A percentile compares a stretch with the other conserved stretches of the same genome.
phyloP scores from a whole-genome alignment of 1,284 basidiomycete genomes.

The Xanthoconium separans region DNA sequence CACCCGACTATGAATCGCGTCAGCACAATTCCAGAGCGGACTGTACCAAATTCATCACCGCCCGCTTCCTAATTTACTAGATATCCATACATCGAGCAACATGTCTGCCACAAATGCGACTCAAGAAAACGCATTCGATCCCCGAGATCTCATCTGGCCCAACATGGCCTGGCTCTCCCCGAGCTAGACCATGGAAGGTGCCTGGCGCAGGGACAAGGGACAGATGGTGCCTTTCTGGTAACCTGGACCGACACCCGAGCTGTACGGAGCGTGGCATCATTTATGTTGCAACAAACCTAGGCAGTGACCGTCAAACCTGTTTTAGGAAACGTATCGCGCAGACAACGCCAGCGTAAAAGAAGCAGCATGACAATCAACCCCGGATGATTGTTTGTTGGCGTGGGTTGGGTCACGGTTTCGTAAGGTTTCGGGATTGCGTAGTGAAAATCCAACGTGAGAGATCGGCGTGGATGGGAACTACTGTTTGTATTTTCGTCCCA shows the following conservation, averaged over 20 bases:
- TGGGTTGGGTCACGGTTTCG: constrained; percentile 63
- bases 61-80: too few species aligned
- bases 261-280: constrained; percentile 34
- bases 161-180: constrained; percentile 47
- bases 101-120: too few species aligned
- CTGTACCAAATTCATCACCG: too few species aligned
- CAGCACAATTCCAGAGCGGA: too few species aligned
- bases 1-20: too few species aligned
- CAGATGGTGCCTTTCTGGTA: constrained; percentile 57
- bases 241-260: constrained; percentile 53
- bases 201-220: constrained; percentile 45
- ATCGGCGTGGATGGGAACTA: too few species aligned
- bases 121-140: constrained; percentile 35
- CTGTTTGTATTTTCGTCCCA: too few species aligned
- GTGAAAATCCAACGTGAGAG: not conserved
- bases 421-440: constrained; percentile 33
- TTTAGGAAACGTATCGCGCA: constrained; percentile 22
- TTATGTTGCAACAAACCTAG: constrained; percentile 55
- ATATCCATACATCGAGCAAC: too few species aligned
- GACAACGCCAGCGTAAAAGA: constrained; percentile 62
- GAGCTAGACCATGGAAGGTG: constrained; percentile 34
- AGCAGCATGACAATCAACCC: constrained; percentile 66
- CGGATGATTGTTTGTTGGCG: constrained; percentile 49
- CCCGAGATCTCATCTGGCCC: constrained; percentile 47
- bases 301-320: constrained; percentile 43